A percentile compares a stretch with the other conserved stretches of the same genome.
These are phyloP conservation scores for Mucor saturninus DNA, from an alignment of 371 early-diverging fungal genomes.

Conservation along the genomic window DNA sequence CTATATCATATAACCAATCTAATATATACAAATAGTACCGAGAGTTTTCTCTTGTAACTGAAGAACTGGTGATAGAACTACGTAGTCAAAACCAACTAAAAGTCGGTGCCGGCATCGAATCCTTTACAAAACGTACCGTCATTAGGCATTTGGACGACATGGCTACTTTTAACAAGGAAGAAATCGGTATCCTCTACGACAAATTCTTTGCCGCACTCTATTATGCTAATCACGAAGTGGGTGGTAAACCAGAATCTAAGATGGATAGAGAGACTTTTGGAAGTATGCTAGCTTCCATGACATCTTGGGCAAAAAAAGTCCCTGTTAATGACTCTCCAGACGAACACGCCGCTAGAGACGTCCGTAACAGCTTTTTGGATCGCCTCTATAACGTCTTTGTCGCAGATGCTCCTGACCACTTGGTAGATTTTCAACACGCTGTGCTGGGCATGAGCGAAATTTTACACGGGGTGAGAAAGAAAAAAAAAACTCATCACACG, in stretches of 20 bases:
- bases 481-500: too few species aligned
- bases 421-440: conserved; percentile 73
- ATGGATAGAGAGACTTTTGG: conserved; percentile 48
- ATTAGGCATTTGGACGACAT: conserved; percentile 80
- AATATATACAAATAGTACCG: conserved; percentile 55
- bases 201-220: conserved; percentile 84
- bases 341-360: conserved; percentile 3
- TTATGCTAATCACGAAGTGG: conserved; percentile 57
- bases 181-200: conserved; percentile 89
- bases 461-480: conserved; percentile 58
- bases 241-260: conserved; percentile 16
- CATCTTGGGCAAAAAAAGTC: conserved; percentile 37
- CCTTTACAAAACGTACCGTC: conserved; percentile 88
- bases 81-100: conserved; percentile 88
- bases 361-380: conserved; percentile 40
- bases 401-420: conserved; percentile 39
- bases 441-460: conserved; percentile 77
- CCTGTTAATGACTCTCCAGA: conserved; percentile 15
- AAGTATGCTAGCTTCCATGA: conserved; percentile 39
- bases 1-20: neutral
- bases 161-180: conserved; percentile 82
- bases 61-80: conserved; percentile 78
- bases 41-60: conserved; percentile 87
- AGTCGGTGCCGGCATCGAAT: conserved; percentile 92
- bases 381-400: conserved; percentile 56